Conservation (phyloP, 2,329 filamentous ascomycete genomes). For the Scopulariopsis brevicaulis region DNA sequence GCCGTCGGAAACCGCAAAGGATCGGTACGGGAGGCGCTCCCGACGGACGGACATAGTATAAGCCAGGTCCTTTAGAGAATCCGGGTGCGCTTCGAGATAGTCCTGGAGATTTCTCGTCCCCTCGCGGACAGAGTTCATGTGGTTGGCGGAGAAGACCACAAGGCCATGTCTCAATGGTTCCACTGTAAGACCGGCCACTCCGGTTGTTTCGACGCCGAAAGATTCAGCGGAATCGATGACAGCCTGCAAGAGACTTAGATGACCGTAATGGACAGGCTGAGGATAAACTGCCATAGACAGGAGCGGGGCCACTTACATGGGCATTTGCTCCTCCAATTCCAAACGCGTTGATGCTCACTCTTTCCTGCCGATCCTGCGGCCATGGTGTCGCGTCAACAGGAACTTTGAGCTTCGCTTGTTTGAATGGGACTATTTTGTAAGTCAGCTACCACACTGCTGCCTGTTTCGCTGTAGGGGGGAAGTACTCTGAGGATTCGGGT, state of each 20-base stretch:
- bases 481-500: constrained; percentile 21
- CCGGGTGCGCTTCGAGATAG: constrained; percentile 9
- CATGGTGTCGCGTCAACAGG: constrained; percentile 12
- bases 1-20: constrained; percentile 11
- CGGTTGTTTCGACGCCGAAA: no score
- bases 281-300: no score
- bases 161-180: no score
- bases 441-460: no score
- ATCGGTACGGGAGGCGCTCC: constrained; percentile 14
- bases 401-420: constrained; percentile 12
- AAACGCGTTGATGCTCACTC: constrained; percentile 24
- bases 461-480: no score
- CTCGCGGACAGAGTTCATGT: background rate
- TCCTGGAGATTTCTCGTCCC: constrained; percentile 9
- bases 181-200: no score
- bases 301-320: constrained; percentile 16
- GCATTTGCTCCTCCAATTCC: constrained; percentile 26
- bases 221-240: no score
- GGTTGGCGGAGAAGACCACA: constrained; percentile 11
- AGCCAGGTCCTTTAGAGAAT: constrained; percentile 10
- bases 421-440: no score
- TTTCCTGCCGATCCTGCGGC: constrained; percentile 12
- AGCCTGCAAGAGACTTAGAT: no score
- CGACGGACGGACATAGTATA: constrained; percentile 18
- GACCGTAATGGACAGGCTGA: no score